Percentiles rank a stretch among this genome's conserved stretches.
These are phyloP conservation scores for Lineolata rhizophorae DNA, from an alignment of 495 filamentous ascomycete genomes.

Conservation along the genomic window DNA sequence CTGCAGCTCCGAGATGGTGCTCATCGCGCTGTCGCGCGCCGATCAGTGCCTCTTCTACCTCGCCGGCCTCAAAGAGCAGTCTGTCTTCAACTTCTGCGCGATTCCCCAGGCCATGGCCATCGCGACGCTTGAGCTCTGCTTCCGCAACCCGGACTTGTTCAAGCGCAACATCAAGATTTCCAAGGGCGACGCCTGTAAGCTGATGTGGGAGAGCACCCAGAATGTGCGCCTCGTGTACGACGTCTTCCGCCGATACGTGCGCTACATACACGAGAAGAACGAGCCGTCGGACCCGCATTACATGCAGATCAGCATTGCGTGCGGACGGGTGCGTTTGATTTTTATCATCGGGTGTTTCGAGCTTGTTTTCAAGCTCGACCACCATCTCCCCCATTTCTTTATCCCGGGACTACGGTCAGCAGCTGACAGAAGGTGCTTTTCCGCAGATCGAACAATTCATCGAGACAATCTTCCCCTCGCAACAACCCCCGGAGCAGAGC, in stretches of 20 bases:
- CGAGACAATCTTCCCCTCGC: slow-evolving; percentile 74
- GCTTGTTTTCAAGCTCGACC: too few relatives aligned
- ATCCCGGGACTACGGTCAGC: slow-evolving; percentile 10
- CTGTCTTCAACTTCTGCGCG: slow-evolving; percentile 98
- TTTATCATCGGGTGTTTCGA: background rate
- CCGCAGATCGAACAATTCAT: slow-evolving; percentile 88
- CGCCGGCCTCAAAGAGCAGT: slow-evolving; percentile 86
- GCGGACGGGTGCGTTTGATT: slow-evolving; percentile 47
- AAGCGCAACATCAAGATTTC: slow-evolving; percentile 84
- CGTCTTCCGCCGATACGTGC: slow-evolving; percentile 51
- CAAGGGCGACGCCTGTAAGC: slow-evolving; percentile 74
- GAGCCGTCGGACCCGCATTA: slow-evolving; percentile 85
- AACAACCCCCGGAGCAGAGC: slow-evolving; percentile 13
- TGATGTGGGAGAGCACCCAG: slow-evolving; percentile 84
- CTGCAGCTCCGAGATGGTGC: slow-evolving; percentile 85
- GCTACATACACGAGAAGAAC: slow-evolving; percentile 84
- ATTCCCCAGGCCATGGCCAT: slow-evolving; percentile 99
- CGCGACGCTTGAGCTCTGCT: slow-evolving; percentile 75
- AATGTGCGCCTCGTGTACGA: slow-evolving; percentile 63
- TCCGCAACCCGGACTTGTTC: slow-evolving; percentile 79
- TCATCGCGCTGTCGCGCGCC: slow-evolving; percentile 67
- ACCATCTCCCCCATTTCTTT: background rate
- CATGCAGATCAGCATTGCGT: slow-evolving; percentile 75
- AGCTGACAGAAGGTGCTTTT: too few relatives aligned
- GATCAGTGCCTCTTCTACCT: slow-evolving; percentile 95